Percentiles rank a stretch among this genome's conserved stretches.
Conservation (phyloP, 257 asterid species). For the Solanum dulcamara region DNA sequence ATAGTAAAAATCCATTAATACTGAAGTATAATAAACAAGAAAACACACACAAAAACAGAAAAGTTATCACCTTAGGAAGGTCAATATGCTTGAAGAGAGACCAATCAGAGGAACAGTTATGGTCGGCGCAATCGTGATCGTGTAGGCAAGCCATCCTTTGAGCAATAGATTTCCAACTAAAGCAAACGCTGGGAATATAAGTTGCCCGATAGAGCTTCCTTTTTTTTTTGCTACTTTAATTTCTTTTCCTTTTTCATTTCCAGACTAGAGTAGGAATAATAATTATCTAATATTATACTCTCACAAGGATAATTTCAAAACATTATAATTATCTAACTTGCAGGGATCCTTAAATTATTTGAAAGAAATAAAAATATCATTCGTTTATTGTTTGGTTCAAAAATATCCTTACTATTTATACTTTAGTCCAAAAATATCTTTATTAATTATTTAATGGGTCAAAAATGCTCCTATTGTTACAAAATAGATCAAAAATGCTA, state of each 20-base stretch:
- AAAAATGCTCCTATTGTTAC: no score
- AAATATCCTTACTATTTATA: no score
- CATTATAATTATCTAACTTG: no score
- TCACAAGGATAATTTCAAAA: no score
- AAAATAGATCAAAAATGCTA: no score
- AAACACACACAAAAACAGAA: not conserved
- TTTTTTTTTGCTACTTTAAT: not conserved
- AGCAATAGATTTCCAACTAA: not conserved
- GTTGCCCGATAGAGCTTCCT: not conserved
- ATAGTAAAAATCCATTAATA: not conserved
- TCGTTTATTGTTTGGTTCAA: no score
- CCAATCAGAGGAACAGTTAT: slow-evolving; percentile 88
- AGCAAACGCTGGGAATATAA: not conserved
- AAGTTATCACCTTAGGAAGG: slow-evolving; percentile 50
- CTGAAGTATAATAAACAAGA: not conserved
- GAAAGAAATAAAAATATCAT: no score
- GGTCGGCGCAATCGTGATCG: slow-evolving; percentile 97
- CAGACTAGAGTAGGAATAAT: not conserved
- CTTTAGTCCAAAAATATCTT: no score
- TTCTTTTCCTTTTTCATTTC: not conserved
- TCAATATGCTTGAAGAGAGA: slow-evolving; percentile 88
- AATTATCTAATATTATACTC: no score
- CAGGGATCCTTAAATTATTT: no score
- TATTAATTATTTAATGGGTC: no score
- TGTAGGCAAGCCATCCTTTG: slow-evolving; percentile 51